Evolutionary conservation across 768 basidiomycete species (phyloP).

Genomic region (Wakefieldia striispora): DNA sequence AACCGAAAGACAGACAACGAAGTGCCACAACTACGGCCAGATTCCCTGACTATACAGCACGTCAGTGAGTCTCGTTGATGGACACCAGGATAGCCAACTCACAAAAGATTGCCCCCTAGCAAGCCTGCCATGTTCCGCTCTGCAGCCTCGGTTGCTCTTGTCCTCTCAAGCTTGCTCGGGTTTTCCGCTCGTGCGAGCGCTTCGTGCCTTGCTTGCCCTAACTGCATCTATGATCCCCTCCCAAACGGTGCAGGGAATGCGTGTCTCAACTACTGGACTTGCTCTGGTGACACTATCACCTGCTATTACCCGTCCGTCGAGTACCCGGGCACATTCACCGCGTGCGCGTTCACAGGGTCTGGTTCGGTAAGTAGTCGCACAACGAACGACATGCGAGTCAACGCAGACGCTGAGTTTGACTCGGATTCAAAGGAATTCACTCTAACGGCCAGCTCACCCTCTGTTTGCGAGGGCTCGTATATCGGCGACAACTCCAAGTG

Average conservation of each 20-base stretch:
- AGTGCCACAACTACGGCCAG: not conserved
- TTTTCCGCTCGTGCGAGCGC: not conserved
- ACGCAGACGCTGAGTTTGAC: not conserved
- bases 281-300: conserved; percentile 3
- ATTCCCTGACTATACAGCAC: not conserved
- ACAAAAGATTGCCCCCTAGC: too few species aligned
- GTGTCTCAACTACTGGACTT: conserved; percentile 10
- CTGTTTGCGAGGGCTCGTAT: not conserved
- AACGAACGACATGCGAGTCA: not conserved
- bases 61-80: not conserved
- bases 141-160: not conserved
- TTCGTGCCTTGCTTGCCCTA: conserved; percentile 1
- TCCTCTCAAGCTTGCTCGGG: conserved; percentile 1
- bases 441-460: conserved; percentile 1
- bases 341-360: not conserved
- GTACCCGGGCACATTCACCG: conserved; percentile 10
- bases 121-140: not conserved
- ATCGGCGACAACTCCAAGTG: conserved; percentile 4
- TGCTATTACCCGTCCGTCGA: conserved; percentile 12
- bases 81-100: not conserved
- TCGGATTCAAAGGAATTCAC: not conserved
- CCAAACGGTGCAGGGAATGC: not conserved
- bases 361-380: not conserved
- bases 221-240: conserved; percentile 1
- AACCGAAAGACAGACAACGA: not conserved